These are phyloP conservation scores for Clonostachys chloroleuca DNA, from an alignment of 2,329 filamentous ascomycete species.

Conservation along the genomic window DNA sequence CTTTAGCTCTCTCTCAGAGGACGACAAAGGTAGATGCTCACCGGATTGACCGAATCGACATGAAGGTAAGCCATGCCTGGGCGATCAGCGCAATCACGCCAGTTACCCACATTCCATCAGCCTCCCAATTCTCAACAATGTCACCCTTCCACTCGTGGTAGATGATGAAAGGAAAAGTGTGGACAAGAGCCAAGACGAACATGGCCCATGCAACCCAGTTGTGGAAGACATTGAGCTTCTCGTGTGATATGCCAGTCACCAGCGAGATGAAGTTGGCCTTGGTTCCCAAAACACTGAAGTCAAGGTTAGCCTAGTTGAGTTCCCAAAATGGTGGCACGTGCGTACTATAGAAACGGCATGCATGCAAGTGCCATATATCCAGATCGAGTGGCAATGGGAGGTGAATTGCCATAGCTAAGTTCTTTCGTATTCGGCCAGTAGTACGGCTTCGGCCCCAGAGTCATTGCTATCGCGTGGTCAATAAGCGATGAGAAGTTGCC, in stretches of 20 bases:
- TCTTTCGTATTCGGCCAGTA: slow-evolving; percentile 44
- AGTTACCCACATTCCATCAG: slow-evolving; percentile 45
- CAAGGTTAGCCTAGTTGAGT: no score
- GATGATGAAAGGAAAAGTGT: slow-evolving; percentile 57
- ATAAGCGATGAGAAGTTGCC: slow-evolving; percentile 5
- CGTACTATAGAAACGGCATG: slow-evolving; percentile 43
- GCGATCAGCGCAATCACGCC: slow-evolving; percentile 48
- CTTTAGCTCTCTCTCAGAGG: background rate
- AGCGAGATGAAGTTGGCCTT: slow-evolving; percentile 52
- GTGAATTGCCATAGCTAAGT: slow-evolving; percentile 40
- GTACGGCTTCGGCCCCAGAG: slow-evolving; percentile 44
- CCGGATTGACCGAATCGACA: slow-evolving; percentile 45
- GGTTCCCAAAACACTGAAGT: slow-evolving; percentile 28
- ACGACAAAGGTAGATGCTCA: slow-evolving; percentile 14
- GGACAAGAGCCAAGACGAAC: slow-evolving; percentile 49
- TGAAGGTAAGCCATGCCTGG: slow-evolving; percentile 50
- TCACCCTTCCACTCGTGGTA: slow-evolving; percentile 41
- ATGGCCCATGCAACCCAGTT: slow-evolving; percentile 50
- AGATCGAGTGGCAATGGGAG: slow-evolving; percentile 45
- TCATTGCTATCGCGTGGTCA: slow-evolving; percentile 24
- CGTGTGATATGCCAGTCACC: slow-evolving; percentile 50
- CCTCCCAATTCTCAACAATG: slow-evolving; percentile 39
- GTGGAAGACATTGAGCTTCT: slow-evolving; percentile 53
- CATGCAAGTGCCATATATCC: slow-evolving; percentile 48
- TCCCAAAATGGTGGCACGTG: background rate